Conservation (phyloP, 208 protist genomes). For the Dictyostelium gargantuum region DNA sequence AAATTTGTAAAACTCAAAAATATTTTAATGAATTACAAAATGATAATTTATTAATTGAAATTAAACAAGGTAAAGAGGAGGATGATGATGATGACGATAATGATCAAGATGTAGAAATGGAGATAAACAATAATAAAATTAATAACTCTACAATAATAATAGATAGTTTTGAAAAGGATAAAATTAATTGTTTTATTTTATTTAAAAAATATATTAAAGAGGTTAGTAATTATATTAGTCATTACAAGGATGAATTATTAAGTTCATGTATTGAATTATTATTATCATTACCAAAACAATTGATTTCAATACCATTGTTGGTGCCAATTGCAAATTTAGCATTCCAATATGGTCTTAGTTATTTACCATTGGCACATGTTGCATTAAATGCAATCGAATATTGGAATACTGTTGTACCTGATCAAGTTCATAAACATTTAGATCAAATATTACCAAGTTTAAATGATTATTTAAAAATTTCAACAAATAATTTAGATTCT, state of each 20-base stretch:
- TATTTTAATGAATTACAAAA: constrained; percentile 68
- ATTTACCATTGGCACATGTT: constrained; percentile 77
- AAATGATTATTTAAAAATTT: constrained; percentile 74
- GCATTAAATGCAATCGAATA: constrained; percentile 77
- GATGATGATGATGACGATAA: not conserved
- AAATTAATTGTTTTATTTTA: constrained; percentile 43
- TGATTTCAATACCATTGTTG: constrained; percentile 50
- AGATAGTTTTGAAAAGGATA: constrained; percentile 3
- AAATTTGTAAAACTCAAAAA: constrained; percentile 56
- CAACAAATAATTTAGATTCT: not conserved
- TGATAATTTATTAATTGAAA: not conserved
- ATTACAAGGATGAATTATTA: constrained; percentile 79
- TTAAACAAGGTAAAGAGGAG: not conserved
- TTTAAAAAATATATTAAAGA: constrained; percentile 69
- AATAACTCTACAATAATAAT: not conserved
- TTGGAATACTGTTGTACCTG: constrained; percentile 71
- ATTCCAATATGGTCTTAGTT: constrained; percentile 77
- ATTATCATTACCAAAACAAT: constrained; percentile 70
- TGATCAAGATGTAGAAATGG: not conserved
- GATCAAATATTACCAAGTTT: constrained; percentile 68
- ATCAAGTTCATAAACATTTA: constrained; percentile 58
- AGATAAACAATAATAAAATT: not conserved
- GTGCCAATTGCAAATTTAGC: constrained; percentile 69
- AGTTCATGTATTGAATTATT: constrained; percentile 67
- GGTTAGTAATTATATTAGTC: constrained; percentile 7